Percentiles rank a stretch among this genome's conserved stretches.
These are phyloP conservation scores for Aspergillus pseudonomiae DNA, from an alignment of 2,329 filamentous ascomycete genomes.

Conservation along the genomic window DNA sequence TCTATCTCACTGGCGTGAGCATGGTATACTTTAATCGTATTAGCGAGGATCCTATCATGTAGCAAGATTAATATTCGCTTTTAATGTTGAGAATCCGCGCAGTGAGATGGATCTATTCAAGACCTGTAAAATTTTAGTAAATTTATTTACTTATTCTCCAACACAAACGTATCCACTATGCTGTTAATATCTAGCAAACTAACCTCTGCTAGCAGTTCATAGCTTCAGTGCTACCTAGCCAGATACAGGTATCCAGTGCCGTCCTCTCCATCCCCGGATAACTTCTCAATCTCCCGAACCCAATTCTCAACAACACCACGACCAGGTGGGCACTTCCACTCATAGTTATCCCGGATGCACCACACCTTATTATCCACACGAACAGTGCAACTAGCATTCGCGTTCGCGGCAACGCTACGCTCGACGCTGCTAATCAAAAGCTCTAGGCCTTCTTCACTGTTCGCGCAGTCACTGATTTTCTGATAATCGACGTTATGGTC, in stretches of 20 bases:
- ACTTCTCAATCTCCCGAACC: neutral
- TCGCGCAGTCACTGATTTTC: neutral
- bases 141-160: too few relatives aligned
- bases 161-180: too few relatives aligned
- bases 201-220: neutral
- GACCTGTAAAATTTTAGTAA: neutral
- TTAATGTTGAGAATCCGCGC: neutral
- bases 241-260: neutral
- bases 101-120: neutral
- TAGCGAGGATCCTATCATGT: too few relatives aligned
- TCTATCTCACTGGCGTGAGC: too few relatives aligned
- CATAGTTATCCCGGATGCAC: neutral
- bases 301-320: neutral
- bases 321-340: neutral
- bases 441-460: neutral
- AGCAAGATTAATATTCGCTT: too few relatives aligned
- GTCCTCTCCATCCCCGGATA: neutral
- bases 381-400: slow-evolving; percentile 4
- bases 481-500: neutral
- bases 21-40: too few relatives aligned
- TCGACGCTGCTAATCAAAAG: neutral
- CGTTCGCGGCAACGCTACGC: neutral
- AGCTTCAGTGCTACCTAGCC: neutral
- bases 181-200: too few relatives aligned
- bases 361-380: neutral